phyloP scores from a whole-genome alignment of 2,329 filamentous ascomycete species.

The Escovopsis sp. region DNA sequence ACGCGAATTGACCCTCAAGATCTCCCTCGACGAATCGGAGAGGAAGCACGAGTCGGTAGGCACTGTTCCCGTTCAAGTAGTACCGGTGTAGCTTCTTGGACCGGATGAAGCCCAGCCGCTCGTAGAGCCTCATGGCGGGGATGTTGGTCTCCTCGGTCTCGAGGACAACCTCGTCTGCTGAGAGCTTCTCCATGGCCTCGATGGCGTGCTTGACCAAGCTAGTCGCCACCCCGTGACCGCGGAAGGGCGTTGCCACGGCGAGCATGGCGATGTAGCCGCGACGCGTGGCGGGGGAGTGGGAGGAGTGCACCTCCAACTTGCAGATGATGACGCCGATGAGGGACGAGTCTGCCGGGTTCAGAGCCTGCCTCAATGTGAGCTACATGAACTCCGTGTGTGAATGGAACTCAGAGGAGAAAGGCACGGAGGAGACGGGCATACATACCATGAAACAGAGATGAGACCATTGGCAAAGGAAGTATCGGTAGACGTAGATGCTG shows the following conservation, averaged over 20 bases:
- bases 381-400: slow-evolving; percentile 3
- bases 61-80: slow-evolving; percentile 91
- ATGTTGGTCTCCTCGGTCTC: slow-evolving; percentile 92
- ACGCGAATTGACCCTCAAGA: too few relatives aligned
- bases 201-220: slow-evolving; percentile 80
- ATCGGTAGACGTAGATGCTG: slow-evolving; percentile 97
- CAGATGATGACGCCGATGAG: slow-evolving; percentile 86
- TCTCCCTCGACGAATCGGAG: slow-evolving; percentile 38
- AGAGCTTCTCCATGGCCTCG: slow-evolving; percentile 69
- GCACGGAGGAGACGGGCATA: not conserved
- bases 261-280: slow-evolving; percentile 98
- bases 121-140: slow-evolving; percentile 82
- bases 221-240: slow-evolving; percentile 77
- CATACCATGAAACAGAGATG: slow-evolving; percentile 91
- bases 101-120: slow-evolving; percentile 77
- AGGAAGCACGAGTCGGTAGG: slow-evolving; percentile 74
- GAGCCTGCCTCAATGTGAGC: slow-evolving; percentile 26
- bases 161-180: slow-evolving; percentile 86
- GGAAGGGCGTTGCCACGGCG: slow-evolving; percentile 66
- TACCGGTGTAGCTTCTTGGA: slow-evolving; percentile 91
- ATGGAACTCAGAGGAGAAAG: not conserved
- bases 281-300: slow-evolving; percentile 56
- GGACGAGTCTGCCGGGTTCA: slow-evolving; percentile 41
- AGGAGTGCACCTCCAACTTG: slow-evolving; percentile 82
- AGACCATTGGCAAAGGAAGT: slow-evolving; percentile 96